Evolutionary conservation across 2,329 filamentous ascomycete species (phyloP), one percentile per base, ranked within the genome.

Genomic region (Fusarium sp.): DNA sequence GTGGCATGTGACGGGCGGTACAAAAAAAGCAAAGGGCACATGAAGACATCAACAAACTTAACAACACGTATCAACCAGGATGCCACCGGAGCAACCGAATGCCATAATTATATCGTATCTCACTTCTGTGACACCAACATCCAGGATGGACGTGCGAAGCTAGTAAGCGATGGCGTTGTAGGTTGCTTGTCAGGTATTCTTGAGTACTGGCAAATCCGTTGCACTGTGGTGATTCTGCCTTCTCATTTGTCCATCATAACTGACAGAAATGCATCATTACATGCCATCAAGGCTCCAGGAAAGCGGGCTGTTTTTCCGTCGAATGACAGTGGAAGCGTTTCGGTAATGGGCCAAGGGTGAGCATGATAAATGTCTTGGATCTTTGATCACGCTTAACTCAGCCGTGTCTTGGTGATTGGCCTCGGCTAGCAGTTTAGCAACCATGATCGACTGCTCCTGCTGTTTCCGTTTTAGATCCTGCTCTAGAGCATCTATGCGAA

Each of bases 221-320:
- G 70, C 72, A 74, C 72, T 74, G 72, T 74, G 72, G 51, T 19
- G 40, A 49, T 44, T 24, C 50, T 11, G 69, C 14, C 39, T 42
- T 54, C 64, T 69, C 57, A 74, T 73, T 74, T 72, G 72, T 50
- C 65, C 58, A 61, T 70, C 65, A 62, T 21, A 62, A 60, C 47
- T 68, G 72, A 71, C 58, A 66, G 65, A 68, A 60, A 62, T 73
- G 69, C 61, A 57, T 55, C 34, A 40, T 45, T 33, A 40, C 52
- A 55, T 60, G 53, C 57, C 56, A 46, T 39, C 45, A 39, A 64
- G 50, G 46, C 50, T 64, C 46, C 61, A 47, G 17, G 44, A 50
- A 64, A n/a, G 53, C 66, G 53, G 67, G 38, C 24, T 50, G 39
- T 46, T 51, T 54, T 63, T 45, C 62, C 57, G 62, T 45, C 67